Evolutionary conservation across 768 basidiomycete species (phyloP), one percentile per base, ranked within the genome.

Genomic region (Podaxis carcinomalis): DNA sequence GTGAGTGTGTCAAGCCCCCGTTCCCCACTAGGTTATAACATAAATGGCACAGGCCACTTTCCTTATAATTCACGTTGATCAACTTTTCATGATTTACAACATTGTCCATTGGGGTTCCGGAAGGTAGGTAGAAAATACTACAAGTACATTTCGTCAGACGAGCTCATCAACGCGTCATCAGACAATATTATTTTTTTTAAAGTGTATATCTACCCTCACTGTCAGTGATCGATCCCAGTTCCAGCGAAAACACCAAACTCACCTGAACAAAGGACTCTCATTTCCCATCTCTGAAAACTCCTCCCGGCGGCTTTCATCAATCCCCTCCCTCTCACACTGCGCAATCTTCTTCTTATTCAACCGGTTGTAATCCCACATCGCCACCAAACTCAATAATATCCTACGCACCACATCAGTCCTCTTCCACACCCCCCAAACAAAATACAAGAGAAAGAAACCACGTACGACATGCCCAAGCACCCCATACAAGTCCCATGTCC

Each of bases 211-310:
- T 57, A 44, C 13, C 23, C 10, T 6, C 27, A 35, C 25, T 7
- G 19, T 21, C 6, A 28, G 16, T 25, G 5, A 37, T 10, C 7
- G 13, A 27, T 23, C 25, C 21, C 2, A 19, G 16, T 10, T 23
- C 21, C 19, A 21, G 19, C 5, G 0, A 39, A 11, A 51, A 16
- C 13, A 35, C 28, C 13, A 36, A 46, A 62, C 72, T 56, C 52
- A 81, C 80, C 82, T 78, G 73, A 82, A 86, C 39, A 87, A 70
- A 46, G 85, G 85, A 58, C 81, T 83, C 40, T 78, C 72, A 62
- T 82, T 81, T 5, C 83, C 85, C 70, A 85, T 72, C 4, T 82
- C 69, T 39, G 67, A 70, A 64, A 80, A 85, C 44, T 82, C 76
- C 4, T 73, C 73, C 53, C 65, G 69, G 49, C 68, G 71, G 49